Percentiles rank a stretch among this genome's conserved stretches.
These are phyloP conservation scores for Cladophialophora carrionii DNA, from an alignment of 2,329 filamentous ascomycete genomes.

Conservation along the genomic window DNA sequence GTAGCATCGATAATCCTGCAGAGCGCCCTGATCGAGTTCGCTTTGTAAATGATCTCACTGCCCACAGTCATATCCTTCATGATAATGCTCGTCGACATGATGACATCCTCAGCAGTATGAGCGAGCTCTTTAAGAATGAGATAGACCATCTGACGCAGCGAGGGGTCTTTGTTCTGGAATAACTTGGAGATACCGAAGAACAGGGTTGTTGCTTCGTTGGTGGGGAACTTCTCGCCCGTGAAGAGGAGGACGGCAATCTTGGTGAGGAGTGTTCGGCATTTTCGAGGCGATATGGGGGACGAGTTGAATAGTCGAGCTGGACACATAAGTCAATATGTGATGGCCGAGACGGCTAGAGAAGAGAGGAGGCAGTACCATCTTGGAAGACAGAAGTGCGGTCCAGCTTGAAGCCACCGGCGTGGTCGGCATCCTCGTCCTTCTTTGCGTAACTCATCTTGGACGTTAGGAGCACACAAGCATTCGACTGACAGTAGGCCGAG, in stretches of 20 bases:
- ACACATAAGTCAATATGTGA: constrained; percentile 15
- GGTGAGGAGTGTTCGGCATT: constrained; percentile 95
- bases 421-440: constrained; percentile 97
- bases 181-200: constrained; percentile 99
- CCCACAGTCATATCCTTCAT: constrained; percentile 99
- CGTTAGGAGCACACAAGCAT: constrained; percentile 39
- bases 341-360: neutral
- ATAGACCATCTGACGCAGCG: constrained; percentile 97
- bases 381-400: constrained; percentile 98
- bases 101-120: constrained; percentile 94
- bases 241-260: constrained; percentile 97
- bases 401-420: constrained; percentile 91
- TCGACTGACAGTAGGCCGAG: constrained; percentile 16
- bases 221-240: constrained; percentile 95
- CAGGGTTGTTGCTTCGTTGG: constrained; percentile 93
- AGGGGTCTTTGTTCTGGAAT: constrained; percentile 99
- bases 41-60: constrained; percentile 89
- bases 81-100: constrained; percentile 99
- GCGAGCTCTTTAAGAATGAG: constrained; percentile 97
- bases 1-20: constrained; percentile 97
- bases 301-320: constrained; percentile 96
- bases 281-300: constrained; percentile 92
- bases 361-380: constrained; percentile 69
- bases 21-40: constrained; percentile 92
- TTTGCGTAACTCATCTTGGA: constrained; percentile 89